A percentile compares a stretch with the other conserved stretches of the same genome.
phyloP scores from a whole-genome alignment of 495 filamentous ascomycete genomes.

The Lichina pygmaea region DNA sequence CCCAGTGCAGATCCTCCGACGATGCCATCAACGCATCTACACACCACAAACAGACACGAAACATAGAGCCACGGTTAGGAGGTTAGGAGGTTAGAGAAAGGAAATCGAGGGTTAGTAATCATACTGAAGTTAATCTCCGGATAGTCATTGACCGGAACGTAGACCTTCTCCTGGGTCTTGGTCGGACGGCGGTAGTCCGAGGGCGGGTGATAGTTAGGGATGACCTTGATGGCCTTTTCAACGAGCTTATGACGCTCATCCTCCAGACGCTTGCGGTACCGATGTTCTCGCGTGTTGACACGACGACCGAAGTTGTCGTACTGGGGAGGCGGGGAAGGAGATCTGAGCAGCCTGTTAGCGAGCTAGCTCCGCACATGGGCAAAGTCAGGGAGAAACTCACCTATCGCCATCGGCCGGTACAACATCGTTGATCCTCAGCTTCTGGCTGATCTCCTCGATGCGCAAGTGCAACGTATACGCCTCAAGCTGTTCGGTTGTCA shows the following conservation, averaged over 20 bases:
- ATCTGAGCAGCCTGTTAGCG: slow-evolving; percentile 25
- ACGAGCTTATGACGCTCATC: slow-evolving; percentile 95
- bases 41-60: slow-evolving; percentile 20
- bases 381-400: slow-evolving; percentile 17
- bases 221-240: slow-evolving; percentile 93
- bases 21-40: slow-evolving; percentile 14
- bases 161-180: slow-evolving; percentile 99
- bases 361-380: neutral
- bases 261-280: slow-evolving; percentile 90
- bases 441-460: slow-evolving; percentile 97
- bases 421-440: slow-evolving; percentile 93
- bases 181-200: slow-evolving; percentile 92
- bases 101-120: slow-evolving; percentile 80
- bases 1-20: slow-evolving; percentile 6
- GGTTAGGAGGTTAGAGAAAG: slow-evolving; percentile 38
- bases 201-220: slow-evolving; percentile 93
- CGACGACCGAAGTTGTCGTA: slow-evolving; percentile 97
- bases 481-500: slow-evolving; percentile 94
- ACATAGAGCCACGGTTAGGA: slow-evolving; percentile 4
- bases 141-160: slow-evolving; percentile 99
- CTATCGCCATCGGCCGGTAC: slow-evolving; percentile 84
- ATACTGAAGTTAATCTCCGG: slow-evolving; percentile 99
- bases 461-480: slow-evolving; percentile 85
- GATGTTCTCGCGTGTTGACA: slow-evolving; percentile 93
- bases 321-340: slow-evolving; percentile 81